Evolutionary conservation across 139 green algal genomes (phyloP), one percentile per base, ranked within the genome.

Genomic region (Dunaliella sp.): DNA sequence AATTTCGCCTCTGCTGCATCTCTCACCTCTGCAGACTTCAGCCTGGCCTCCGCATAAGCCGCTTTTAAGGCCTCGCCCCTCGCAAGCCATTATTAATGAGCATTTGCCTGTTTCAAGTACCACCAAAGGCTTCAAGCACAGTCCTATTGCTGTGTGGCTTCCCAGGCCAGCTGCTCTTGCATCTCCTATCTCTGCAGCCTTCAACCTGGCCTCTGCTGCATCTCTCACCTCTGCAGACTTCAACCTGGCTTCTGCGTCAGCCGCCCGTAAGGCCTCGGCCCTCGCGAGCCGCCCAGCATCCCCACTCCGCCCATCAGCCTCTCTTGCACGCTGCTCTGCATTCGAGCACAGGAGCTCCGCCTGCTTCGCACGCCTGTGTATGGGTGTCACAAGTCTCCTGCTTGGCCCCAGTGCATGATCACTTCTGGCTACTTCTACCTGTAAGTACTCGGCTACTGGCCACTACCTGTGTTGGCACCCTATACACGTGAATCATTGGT

Each of bases 131-230:
- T n/a, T n/a, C n/a, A n/a, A n/a, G n/a, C n/a, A n/a, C n/a, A n/a
- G n/a, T n/a, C n/a, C n/a, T n/a, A n/a, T n/a, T n/a, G n/a, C n/a
- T n/a, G n/a, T n/a, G 35, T 38, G 30, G 28, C 31, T 26, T 28
- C 75, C 36, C 3, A 36, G 16, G 12, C 26, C 36, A 3, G 24
- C n/a, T 72, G 79, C 79, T 73, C 35, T 38, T 74, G 31, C 25
- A 36, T 83, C 86, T 38, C 24, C n/a, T n/a, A 91, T 85, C 88
- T 91, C 88, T 7, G 83, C 58, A 1, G 85, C 83, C 38, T 89
- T 89, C 0, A 75, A 1, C 1, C 88, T 38, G 0, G 79, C 21
- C 30, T 88, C 88, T 0, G 33, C 34, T 1, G 25, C 32, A 38
- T 34, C 36, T 24, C 77, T 0, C 28, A 91, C 88, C 88, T 91